Conservation (phyloP, 2,329 filamentous ascomycete genomes). For the Neophaeococcomyces aloes region DNA sequence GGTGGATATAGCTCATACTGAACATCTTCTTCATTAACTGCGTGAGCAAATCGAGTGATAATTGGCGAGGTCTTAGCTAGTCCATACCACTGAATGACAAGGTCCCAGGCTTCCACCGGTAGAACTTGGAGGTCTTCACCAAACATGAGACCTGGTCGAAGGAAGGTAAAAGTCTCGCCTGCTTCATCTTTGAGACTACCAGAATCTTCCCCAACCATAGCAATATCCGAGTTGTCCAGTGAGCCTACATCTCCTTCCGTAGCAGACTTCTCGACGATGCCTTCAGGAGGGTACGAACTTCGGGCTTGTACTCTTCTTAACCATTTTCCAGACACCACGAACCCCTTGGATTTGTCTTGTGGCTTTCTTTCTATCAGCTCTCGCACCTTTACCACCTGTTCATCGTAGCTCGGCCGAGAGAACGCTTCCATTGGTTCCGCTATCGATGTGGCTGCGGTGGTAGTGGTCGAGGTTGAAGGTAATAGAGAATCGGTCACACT, state of each 20-base stretch:
- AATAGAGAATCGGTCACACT: conserved; percentile 28
- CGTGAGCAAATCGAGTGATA: conserved; percentile 66
- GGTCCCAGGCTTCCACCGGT: conserved; percentile 68
- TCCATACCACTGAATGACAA: conserved; percentile 75
- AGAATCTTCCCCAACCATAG: conserved; percentile 45
- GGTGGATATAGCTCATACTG: conserved; percentile 77
- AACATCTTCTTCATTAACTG: conserved; percentile 57
- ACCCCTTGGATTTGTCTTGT: conserved; percentile 50
- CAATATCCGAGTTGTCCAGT: conserved; percentile 77
- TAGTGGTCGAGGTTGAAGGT: conserved; percentile 31
- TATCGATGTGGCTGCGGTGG: conserved; percentile 26
- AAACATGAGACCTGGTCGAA: conserved; percentile 56
- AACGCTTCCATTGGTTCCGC: conserved; percentile 17
- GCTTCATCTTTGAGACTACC: conserved; percentile 35
- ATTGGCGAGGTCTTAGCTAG: conserved; percentile 57
- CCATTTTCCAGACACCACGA: conserved; percentile 71
- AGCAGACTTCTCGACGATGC: conserved; percentile 48
- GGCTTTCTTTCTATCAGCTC: conserved; percentile 45
- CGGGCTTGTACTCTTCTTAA: conserved; percentile 60
- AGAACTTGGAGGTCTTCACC: conserved; percentile 67
- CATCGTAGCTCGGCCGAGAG: conserved; percentile 44
- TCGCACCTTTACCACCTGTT: conserved; percentile 65
- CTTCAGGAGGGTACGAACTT: conserved; percentile 47
- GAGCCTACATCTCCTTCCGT: conserved; percentile 59
- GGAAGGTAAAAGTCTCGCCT: conserved; percentile 54